These are phyloP conservation scores for Cystofilobasidium macerans DNA, from an alignment of 768 basidiomycete genomes.

Conservation along the genomic window DNA sequence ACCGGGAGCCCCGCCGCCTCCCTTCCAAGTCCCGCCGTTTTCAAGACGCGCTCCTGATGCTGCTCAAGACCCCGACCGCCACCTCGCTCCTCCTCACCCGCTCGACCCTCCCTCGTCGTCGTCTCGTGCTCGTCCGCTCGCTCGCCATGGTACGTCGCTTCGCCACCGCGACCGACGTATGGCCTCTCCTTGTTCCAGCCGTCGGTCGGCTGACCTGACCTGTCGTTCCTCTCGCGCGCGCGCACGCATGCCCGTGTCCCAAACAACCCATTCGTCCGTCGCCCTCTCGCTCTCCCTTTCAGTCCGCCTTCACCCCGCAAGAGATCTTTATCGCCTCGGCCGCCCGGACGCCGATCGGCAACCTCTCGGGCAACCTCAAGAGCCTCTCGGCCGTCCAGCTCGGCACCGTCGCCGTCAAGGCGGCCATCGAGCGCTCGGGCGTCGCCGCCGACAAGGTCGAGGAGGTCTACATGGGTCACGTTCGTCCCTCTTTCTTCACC, in stretches of 20 bases:
- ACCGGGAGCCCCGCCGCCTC: too few relatives aligned
- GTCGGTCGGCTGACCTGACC: neutral
- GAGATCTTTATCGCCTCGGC: slow-evolving; percentile 65
- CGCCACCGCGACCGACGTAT: neutral
- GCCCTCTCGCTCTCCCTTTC: neutral
- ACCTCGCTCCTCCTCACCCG: neutral
- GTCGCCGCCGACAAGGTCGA: slow-evolving; percentile 75
- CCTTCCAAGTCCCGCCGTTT: neutral
- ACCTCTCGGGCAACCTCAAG: slow-evolving; percentile 81
- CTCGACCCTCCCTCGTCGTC: neutral
- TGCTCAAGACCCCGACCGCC: neutral
- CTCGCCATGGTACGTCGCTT: slow-evolving; percentile 3
- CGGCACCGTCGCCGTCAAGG: slow-evolving; percentile 76
- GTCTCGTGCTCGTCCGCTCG: neutral
- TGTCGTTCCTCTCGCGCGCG: too few relatives aligned
- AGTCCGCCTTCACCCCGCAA: slow-evolving; percentile 28
- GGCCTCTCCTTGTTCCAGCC: neutral
- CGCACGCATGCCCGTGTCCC: neutral
- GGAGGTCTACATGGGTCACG: slow-evolving; percentile 95
- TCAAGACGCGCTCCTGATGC: neutral
- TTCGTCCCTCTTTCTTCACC: slow-evolving; percentile 47
- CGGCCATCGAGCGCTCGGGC: slow-evolving; percentile 68
- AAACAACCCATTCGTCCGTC: neutral
- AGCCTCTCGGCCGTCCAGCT: slow-evolving; percentile 81
- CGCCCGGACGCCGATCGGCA: slow-evolving; percentile 85